Evolutionary conservation across 495 filamentous ascomycete genomes (phyloP), one percentile per base, ranked within the genome.

Genomic region (Trichocladium antarcticum): DNA sequence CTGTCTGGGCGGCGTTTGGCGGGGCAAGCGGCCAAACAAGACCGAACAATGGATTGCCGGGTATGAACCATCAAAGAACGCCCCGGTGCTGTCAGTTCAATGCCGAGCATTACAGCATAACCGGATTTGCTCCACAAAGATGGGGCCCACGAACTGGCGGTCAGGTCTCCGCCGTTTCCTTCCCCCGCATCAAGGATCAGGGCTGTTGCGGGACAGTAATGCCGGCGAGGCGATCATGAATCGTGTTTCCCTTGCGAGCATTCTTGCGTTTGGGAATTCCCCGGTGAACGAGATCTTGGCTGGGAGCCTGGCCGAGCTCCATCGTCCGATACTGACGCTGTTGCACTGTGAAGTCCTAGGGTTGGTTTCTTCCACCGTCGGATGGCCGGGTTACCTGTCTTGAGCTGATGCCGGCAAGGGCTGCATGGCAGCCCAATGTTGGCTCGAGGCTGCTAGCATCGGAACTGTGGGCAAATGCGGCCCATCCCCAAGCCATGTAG

Each of bases 131-230:
- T 38, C 22, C 11, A 24, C 10, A 36, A 10, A 6, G 36, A 9
- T 37, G 11, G 45, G 5, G 27, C 22, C 35, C 20, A 60, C 37
- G 61, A 66, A 63, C 61, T 64, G 59, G 63, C 63, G 61, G 61
- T 66, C 63, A 64, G 53, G 55, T 51, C 53, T 54, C 51, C 55
- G 55, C 29, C 44, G 46, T 37, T 16, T 17, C 41, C 39, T 47
- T 57, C 53, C 53, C 58, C 58, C 61, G 54, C 60, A 58, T 50
- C 43, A 47, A 37, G 56, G 54, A 58, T 56, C 56, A 58, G 49
- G 58, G 48, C 53, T 56, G 24, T 47, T 57, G 44, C 52, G 37
- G 51, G 49, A 32, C 37, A 48, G 45, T 24, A 54, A 45, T 47
- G 39, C 40, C 45, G 53, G 50, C 51, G 56, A 58, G 59, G 42